Evolutionary conservation across 345 rosid genomes (phyloP).

Genomic region (Aurinia saxatilis): DNA sequence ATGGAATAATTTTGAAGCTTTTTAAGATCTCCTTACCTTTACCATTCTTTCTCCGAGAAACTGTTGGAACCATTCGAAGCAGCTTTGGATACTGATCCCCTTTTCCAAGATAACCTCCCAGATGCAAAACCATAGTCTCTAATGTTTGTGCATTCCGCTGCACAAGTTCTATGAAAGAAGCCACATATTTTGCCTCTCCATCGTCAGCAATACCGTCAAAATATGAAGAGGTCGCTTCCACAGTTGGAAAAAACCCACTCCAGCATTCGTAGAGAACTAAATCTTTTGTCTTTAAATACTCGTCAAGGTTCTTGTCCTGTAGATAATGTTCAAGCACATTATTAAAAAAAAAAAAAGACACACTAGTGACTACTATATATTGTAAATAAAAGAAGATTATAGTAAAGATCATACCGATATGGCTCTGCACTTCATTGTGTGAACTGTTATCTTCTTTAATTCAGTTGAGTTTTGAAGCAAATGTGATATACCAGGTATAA

Average conservation of each 20-base stretch:
- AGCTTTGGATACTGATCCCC: background rate
- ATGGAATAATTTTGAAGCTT: background rate
- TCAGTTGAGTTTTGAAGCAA: conserved; percentile 10
- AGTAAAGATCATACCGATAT: background rate
- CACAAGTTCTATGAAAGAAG: background rate
- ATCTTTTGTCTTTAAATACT: too few relatives aligned
- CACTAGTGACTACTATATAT: background rate
- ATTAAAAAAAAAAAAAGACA: too few relatives aligned
- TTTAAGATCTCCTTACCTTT: too few relatives aligned
- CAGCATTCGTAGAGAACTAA: background rate
- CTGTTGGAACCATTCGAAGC: background rate
- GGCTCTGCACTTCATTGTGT: background rate
- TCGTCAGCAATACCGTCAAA: background rate
- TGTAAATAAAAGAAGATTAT: background rate
- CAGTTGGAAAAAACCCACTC: background rate
- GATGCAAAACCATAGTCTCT: background rate
- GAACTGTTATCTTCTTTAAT: conserved; percentile 17
- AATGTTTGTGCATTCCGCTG: background rate
- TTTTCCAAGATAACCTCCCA: background rate
- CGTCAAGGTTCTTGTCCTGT: background rate
- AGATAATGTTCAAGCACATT: background rate
- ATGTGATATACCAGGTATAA: background rate
- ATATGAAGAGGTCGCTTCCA: background rate
- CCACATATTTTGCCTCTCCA: background rate
- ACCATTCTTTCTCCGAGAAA: background rate